Evolutionary conservation across 495 filamentous ascomycete genomes (phyloP), one percentile per base, ranked within the genome.

Genomic region (Penicillium ucsense): DNA sequence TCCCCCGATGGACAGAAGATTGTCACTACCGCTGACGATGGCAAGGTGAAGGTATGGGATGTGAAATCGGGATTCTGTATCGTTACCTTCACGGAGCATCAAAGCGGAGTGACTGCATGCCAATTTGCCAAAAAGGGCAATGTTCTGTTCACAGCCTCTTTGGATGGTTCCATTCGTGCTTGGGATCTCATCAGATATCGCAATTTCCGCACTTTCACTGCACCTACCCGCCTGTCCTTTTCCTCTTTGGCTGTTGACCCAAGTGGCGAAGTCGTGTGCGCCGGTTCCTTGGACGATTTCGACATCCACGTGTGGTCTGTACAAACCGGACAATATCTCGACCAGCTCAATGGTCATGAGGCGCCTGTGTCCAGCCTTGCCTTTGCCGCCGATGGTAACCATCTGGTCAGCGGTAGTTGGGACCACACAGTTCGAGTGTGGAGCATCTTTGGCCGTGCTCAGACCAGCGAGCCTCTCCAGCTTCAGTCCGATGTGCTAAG

Each of bases 41-140:
- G 92, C 32, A 97, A 95, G 66, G 84, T 97, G 64, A 98, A 98
- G 64, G 85, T 98, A 32, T 98, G 92, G 92, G 92, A 98, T 58
- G 82, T 89, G 43, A 85, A 85, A 48, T 95, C 92, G 6, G 92
- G 92, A 6, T 98, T 98, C 71, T 97, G 92, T 59, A 86, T 96
- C 46, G 89, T 96, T 9, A 97, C 92, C 1, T 98, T 98, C 53
- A 96, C 91, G 2, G 92, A 98, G 63, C 92, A 98, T 67, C 88
- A 86, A 0, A 89, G 88, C 51, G 89, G 88, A 43, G 88, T 98
- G 20, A 96, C 91, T n/a, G 89, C 88, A 5, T 94, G 89, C 61
- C 81, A 95, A 55, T 96, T 95, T 63, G 83, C 92, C 3, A 94
- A 90, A 67, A 84, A 86, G 61, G 92, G 92, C 47, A 95, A 85